These are phyloP conservation scores for Peronospora belbahrii DNA, from an alignment of 352 stramenopile genomes.

Conservation along the genomic window DNA sequence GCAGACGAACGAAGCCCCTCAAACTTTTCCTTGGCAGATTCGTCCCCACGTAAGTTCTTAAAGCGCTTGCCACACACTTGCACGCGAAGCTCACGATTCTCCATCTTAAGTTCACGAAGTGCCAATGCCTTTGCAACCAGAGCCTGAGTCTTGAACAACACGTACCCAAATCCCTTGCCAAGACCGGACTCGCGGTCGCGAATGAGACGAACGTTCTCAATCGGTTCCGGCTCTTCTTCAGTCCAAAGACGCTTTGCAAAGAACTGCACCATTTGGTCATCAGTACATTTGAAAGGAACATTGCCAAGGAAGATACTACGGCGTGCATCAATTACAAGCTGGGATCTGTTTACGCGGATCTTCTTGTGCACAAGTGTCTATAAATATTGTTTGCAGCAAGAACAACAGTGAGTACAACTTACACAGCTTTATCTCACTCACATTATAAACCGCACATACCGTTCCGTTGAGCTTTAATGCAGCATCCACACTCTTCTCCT, in stretches of 20 bases:
- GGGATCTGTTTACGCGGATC: conserved; percentile 60
- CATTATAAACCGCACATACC: conserved; percentile 16
- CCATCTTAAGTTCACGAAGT: conserved; percentile 59
- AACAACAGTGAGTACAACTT: conserved; percentile 2
- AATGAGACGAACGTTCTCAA: conserved; percentile 87
- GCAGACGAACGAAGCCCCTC: conserved; percentile 46
- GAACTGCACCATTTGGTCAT: conserved; percentile 64
- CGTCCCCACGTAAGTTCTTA: conserved; percentile 67
- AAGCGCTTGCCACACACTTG: conserved; percentile 81
- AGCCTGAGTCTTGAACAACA: conserved; percentile 64
- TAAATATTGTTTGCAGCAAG: conserved; percentile 1
- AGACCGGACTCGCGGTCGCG: conserved; percentile 84
- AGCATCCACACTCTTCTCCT: conserved; percentile 43
- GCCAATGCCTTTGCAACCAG: conserved; percentile 67
- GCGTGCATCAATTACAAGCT: conserved; percentile 60
- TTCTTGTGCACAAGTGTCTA: conserved; percentile 55
- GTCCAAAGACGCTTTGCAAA: conserved; percentile 65
- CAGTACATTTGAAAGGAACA: conserved; percentile 78
- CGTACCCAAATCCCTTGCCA: conserved; percentile 89
- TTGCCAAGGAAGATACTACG: conserved; percentile 89
- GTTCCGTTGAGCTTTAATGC: conserved; percentile 69
- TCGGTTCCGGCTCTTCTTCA: conserved; percentile 50
- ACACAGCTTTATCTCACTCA: background rate
- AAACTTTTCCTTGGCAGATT: conserved; percentile 40
- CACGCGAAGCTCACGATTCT: conserved; percentile 60